A percentile compares a stretch with the other conserved stretches of the same genome.
Conservation (phyloP, 768 basidiomycete species). For the Hemileccinum rubropunctum region DNA sequence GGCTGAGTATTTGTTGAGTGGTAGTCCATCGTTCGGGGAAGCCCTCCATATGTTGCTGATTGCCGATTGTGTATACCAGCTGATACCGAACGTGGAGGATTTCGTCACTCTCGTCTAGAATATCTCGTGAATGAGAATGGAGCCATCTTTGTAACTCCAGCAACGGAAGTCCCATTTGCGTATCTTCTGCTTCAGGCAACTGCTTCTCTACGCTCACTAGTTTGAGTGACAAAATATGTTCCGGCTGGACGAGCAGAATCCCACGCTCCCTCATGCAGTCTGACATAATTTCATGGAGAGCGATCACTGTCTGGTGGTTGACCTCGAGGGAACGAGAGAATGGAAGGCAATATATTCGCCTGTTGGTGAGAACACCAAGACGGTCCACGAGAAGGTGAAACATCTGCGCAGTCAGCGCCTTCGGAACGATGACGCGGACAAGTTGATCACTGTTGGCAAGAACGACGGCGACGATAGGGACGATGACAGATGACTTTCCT, state of each 20-base stretch:
- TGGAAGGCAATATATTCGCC: slow-evolving; percentile 45
- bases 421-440: slow-evolving; percentile 48
- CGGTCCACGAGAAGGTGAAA: slow-evolving; percentile 42
- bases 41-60: slow-evolving; percentile 36
- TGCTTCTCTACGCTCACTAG: slow-evolving; percentile 33
- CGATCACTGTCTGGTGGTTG: slow-evolving; percentile 18
- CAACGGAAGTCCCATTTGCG: slow-evolving; percentile 14
- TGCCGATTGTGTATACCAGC: slow-evolving; percentile 44
- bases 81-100: slow-evolving; percentile 47
- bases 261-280: slow-evolving; percentile 39
- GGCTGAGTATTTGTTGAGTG: slow-evolving; percentile 37
- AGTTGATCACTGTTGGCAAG: slow-evolving; percentile 44
- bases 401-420: slow-evolving; percentile 43
- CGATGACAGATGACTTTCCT: slow-evolving; percentile 49
- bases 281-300: slow-evolving; percentile 3
- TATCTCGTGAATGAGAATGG: slow-evolving; percentile 14
- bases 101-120: slow-evolving; percentile 28
- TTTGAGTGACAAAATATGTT: slow-evolving; percentile 48
- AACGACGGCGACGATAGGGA: slow-evolving; percentile 40
- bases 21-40: slow-evolving; percentile 43
- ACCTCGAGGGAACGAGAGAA: slow-evolving; percentile 39
- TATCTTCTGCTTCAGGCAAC: slow-evolving; percentile 11
- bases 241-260: slow-evolving; percentile 45
- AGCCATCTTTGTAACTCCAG: slow-evolving; percentile 18
- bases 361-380: slow-evolving; percentile 43